phyloP scores from a whole-genome alignment of 495 filamentous ascomycete genomes.

The Aspergillus heteromorphus region DNA sequence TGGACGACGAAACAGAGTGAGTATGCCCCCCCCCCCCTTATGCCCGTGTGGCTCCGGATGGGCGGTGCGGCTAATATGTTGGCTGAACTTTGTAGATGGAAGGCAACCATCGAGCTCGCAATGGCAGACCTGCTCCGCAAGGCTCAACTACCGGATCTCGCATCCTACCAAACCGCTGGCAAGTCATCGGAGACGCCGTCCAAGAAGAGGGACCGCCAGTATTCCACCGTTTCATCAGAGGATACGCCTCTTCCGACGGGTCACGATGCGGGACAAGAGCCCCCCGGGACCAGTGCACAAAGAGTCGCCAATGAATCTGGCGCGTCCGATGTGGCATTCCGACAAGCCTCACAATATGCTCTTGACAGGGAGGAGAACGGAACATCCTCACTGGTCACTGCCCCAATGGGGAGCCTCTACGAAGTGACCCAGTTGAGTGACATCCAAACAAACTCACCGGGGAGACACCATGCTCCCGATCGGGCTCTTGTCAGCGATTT shows the following conservation, averaged over 20 bases:
- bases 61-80: constrained; percentile 3
- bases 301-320: constrained; percentile 12
- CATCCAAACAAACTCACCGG: constrained; percentile 34
- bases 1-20: constrained; percentile 48
- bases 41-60: constrained; percentile 2
- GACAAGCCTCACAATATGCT: constrained; percentile 34
- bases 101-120: constrained; percentile 41
- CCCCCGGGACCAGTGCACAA: constrained; percentile 10
- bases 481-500: constrained; percentile 46
- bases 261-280: constrained; percentile 14
- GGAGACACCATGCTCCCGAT: constrained; percentile 30
- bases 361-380: constrained; percentile 41
- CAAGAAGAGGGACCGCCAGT: constrained; percentile 34
- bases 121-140: constrained; percentile 44
- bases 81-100: constrained; percentile 31
- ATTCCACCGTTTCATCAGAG: constrained; percentile 37
- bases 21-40: constrained; percentile 6
- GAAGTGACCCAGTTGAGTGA: constrained; percentile 55
- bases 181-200: constrained; percentile 31
- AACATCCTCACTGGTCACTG: constrained; percentile 43
- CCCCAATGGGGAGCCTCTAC: constrained; percentile 55
- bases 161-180: constrained; percentile 39
- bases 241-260: constrained; percentile 15
- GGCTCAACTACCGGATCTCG: constrained; percentile 40
- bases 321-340: constrained; percentile 16